Conservation (phyloP, 1,139 yeast species). For the Diutina sp. region DNA sequence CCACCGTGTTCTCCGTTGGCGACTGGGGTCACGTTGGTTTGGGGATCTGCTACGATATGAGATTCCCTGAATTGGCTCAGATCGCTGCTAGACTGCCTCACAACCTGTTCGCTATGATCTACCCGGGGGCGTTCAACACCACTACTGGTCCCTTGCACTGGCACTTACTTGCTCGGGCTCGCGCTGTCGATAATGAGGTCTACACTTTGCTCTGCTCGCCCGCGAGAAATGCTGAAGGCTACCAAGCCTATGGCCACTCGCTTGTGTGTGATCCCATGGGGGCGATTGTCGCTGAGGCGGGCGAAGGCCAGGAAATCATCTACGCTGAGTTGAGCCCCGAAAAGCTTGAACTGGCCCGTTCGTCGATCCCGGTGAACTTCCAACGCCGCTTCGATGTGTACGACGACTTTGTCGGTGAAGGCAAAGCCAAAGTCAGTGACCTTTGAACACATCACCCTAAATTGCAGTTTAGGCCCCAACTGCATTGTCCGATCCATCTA, state of each 20-base stretch:
- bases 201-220: slow-evolving; percentile 80
- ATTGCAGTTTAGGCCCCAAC: too few species aligned
- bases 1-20: slow-evolving; percentile 61
- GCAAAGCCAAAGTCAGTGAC: background rate
- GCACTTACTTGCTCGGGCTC: slow-evolving; percentile 73
- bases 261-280: slow-evolving; percentile 77
- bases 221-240: slow-evolving; percentile 63
- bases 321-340: slow-evolving; percentile 69
- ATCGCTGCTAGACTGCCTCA: slow-evolving; percentile 58
- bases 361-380: slow-evolving; percentile 61
- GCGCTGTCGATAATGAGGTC: slow-evolving; percentile 85
- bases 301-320: slow-evolving; percentile 69
- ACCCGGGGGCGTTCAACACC: slow-evolving; percentile 93
- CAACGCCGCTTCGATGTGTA: slow-evolving; percentile 86
- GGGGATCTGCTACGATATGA: slow-evolving; percentile 85
- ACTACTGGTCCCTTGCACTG: slow-evolving; percentile 94
- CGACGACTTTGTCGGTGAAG: slow-evolving; percentile 23
- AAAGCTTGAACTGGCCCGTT: slow-evolving; percentile 46
- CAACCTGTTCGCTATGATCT: slow-evolving; percentile 77
- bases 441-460: background rate
- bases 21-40: slow-evolving; percentile 72
- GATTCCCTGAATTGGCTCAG: slow-evolving; percentile 85
- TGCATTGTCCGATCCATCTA: too few species aligned
- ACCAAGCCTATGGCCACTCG: slow-evolving; percentile 92
- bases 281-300: slow-evolving; percentile 70